phyloP scores from a whole-genome alignment of 2,329 filamentous ascomycete species.

The Cercospora nicotianae region DNA sequence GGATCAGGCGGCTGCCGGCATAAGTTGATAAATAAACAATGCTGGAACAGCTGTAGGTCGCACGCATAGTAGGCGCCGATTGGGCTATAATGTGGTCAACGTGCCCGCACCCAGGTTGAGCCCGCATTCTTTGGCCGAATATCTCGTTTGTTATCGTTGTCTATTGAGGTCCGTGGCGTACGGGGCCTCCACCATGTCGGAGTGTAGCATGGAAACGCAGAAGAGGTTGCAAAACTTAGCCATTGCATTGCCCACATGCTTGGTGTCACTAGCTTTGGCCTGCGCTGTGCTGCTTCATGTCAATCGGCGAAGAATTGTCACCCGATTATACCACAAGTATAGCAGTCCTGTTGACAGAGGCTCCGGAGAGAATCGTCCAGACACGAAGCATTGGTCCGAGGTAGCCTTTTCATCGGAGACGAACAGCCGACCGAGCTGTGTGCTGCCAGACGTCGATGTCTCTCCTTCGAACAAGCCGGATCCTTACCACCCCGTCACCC shows the following conservation, averaged over 20 bases:
- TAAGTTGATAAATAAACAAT: background rate
- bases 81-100: background rate
- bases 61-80: background rate
- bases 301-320: constrained; percentile 11
- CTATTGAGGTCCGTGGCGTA: background rate
- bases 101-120: background rate
- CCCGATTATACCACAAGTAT: constrained; percentile 13
- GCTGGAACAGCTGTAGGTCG: background rate
- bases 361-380: background rate
- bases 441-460: constrained; percentile 6
- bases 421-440: background rate
- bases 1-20: background rate
- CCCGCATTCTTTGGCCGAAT: background rate
- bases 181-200: background rate
- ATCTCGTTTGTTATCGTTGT: background rate
- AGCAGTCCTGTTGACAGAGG: background rate
- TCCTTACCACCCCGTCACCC: background rate
- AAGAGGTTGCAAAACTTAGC: background rate
- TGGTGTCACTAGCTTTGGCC: background rate
- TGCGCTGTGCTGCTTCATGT: background rate
- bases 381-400: constrained; percentile 4
- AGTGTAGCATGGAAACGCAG: background rate
- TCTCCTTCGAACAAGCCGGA: constrained; percentile 5
- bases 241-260: constrained; percentile 13
- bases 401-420: background rate